Conservation (phyloP, 805 yeast species). For the Saccharomycopsis capsularis region DNA sequence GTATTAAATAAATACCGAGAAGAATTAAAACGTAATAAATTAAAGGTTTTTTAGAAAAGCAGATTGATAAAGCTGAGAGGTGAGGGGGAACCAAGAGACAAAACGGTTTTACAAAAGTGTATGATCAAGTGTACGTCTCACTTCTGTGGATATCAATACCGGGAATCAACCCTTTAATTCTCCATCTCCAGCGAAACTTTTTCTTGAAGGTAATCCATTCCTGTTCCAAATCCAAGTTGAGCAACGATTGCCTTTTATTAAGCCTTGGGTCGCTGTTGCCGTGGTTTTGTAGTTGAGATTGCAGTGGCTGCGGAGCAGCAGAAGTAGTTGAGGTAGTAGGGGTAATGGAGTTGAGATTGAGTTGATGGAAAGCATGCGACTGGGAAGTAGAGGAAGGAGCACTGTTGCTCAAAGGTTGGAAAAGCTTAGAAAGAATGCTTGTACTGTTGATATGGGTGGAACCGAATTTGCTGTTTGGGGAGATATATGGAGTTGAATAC, state of each 20-base stretch:
- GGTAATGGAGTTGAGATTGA: background rate
- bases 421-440: background rate
- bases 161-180: constrained; percentile 39
- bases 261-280: background rate
- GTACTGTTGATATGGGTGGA: too few species aligned
- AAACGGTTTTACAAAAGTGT: too few species aligned
- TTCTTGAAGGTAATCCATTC: constrained; percentile 28
- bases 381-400: too few species aligned
- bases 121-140: background rate
- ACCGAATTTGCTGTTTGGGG: too few species aligned
- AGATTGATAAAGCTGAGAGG: background rate
- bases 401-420: too few species aligned
- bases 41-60: background rate
- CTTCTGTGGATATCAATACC: constrained; percentile 13
- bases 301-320: background rate
- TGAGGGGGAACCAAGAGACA: too few species aligned
- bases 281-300: background rate
- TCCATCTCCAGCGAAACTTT: constrained; percentile 47
- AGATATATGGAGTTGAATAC: background rate
- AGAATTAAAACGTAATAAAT: background rate
- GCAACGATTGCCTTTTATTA: background rate
- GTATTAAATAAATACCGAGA: too few species aligned
- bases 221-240: constrained; percentile 9
- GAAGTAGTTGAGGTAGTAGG: background rate
- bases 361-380: background rate